These are phyloP conservation scores for Pseudogymnoascus sp. DNA, from an alignment of 2,329 filamentous ascomycete genomes.

Conservation along the genomic window DNA sequence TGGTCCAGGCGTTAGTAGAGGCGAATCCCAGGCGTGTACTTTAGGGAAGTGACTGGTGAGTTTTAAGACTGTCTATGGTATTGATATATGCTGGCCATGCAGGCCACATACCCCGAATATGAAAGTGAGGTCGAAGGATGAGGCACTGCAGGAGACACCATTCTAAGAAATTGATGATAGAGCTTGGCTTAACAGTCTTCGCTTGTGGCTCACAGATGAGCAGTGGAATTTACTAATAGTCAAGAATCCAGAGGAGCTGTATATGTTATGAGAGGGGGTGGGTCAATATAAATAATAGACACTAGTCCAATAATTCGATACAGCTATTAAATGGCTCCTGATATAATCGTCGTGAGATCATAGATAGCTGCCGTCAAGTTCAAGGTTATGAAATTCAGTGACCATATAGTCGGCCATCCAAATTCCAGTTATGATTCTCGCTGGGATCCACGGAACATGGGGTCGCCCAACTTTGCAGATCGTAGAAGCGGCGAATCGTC, in stretches of 20 bases:
- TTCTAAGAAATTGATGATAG: slow-evolving; percentile 12
- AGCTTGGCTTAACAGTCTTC: slow-evolving; percentile 11
- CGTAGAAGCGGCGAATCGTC: too few species aligned
- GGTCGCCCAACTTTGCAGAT: too few species aligned
- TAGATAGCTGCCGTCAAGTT: too few species aligned
- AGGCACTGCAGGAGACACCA: slow-evolving; percentile 8
- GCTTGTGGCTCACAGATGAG: slow-evolving; percentile 12
- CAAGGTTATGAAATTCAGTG: too few species aligned
- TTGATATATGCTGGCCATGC: too few species aligned
- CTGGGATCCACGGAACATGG: too few species aligned
- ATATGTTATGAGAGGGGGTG: background rate
- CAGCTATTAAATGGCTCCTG: too few species aligned
- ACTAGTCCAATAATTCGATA: too few species aligned
- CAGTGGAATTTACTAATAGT: slow-evolving; percentile 24
- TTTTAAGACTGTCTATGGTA: slow-evolving; percentile 19
- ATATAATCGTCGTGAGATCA: too few species aligned
- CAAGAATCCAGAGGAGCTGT: slow-evolving; percentile 18
- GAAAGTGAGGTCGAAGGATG: background rate
- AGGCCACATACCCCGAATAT: slow-evolving; percentile 9
- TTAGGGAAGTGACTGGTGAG: slow-evolving; percentile 35
- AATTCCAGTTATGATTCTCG: too few species aligned
- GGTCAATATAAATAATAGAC: background rate
- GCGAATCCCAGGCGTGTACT: slow-evolving; percentile 28
- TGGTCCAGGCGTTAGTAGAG: slow-evolving; percentile 27
- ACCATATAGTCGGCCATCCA: too few species aligned